These are phyloP conservation scores for Lachancea thermotolerans DNA, from an alignment of 805 yeast genomes.

Conservation along the genomic window DNA sequence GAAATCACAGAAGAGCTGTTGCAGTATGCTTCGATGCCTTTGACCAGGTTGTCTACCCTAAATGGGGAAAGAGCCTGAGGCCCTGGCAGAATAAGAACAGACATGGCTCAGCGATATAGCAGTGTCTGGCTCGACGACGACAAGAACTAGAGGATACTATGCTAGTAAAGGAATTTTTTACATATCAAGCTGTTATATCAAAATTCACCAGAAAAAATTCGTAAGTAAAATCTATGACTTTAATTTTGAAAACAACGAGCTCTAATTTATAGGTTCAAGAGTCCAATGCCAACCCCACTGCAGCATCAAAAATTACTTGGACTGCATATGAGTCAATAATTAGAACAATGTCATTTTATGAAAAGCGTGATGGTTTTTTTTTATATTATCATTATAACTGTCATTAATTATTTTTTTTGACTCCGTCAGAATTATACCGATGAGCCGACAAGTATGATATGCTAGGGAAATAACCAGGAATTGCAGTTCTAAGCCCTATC, in stretches of 20 bases:
- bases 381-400: neutral
- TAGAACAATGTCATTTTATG: neutral
- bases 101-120: constrained; percentile 22
- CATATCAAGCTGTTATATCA: no score
- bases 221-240: neutral
- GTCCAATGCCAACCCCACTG: no score
- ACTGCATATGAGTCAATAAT: neutral
- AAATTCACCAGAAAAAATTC: no score
- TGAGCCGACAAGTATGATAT: no score
- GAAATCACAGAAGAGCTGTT: constrained; percentile 56
- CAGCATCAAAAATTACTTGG: no score
- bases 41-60: constrained; percentile 66
- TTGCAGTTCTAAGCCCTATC: no score
- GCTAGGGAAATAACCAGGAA: no score
- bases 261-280: no score
- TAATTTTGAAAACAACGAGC: no score
- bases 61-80: constrained; percentile 85
- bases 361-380: no score
- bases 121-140: neutral
- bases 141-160: neutral
- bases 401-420: neutral
- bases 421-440: neutral
- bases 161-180: no score
- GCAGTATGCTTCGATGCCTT: constrained; percentile 66
- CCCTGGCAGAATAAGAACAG: constrained; percentile 64